A percentile compares a stretch with the other conserved stretches of the same genome.
These are phyloP conservation scores for Plasmodium gallinaceum DNA, from an alignment of 169 alveolate genomes.

Conservation along the genomic window DNA sequence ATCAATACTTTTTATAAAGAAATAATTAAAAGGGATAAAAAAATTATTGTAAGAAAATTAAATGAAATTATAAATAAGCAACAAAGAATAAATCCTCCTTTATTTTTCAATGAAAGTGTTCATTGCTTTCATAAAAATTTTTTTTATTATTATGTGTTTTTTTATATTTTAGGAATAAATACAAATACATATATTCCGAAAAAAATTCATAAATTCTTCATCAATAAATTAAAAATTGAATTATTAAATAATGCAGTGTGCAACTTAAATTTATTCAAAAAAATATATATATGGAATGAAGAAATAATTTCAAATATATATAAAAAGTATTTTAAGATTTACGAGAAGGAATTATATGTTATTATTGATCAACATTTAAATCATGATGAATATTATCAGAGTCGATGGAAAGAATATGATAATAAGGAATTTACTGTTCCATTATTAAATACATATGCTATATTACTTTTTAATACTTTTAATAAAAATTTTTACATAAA, in stretches of 20 bases:
- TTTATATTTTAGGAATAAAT: slow-evolving; percentile 18
- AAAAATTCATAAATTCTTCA: slow-evolving; percentile 24
- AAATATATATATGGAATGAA: slow-evolving; percentile 59
- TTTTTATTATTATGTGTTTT: slow-evolving; percentile 27
- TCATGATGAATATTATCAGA: slow-evolving; percentile 16
- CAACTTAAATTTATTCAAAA: slow-evolving; percentile 25
- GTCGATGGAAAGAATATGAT: not conserved
- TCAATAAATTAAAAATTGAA: slow-evolving; percentile 14
- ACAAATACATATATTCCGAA: not conserved
- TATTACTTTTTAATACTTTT: slow-evolving; percentile 22
- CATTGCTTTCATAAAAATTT: slow-evolving; percentile 31
- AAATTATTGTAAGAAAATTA: slow-evolving; percentile 7
- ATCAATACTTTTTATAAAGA: slow-evolving; percentile 35
- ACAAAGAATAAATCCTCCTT: slow-evolving; percentile 16
- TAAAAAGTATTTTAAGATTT: slow-evolving; percentile 18
- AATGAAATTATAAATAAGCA: slow-evolving; percentile 48
- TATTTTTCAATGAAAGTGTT: slow-evolving; percentile 26
- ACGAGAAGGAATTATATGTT: slow-evolving; percentile 15
- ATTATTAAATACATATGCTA: slow-evolving; percentile 14
- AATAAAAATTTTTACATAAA: slow-evolving; percentile 32
- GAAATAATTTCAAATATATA: slow-evolving; percentile 6
- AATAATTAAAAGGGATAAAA: slow-evolving; percentile 33
- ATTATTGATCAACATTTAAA: slow-evolving; percentile 9
- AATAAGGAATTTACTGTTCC: not conserved
- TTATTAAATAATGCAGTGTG: slow-evolving; percentile 4